Percentiles rank a stretch among this genome's conserved stretches.
Conservation (phyloP, 1,284 basidiomycete species). For the Moesziomyces parantarcticus region DNA sequence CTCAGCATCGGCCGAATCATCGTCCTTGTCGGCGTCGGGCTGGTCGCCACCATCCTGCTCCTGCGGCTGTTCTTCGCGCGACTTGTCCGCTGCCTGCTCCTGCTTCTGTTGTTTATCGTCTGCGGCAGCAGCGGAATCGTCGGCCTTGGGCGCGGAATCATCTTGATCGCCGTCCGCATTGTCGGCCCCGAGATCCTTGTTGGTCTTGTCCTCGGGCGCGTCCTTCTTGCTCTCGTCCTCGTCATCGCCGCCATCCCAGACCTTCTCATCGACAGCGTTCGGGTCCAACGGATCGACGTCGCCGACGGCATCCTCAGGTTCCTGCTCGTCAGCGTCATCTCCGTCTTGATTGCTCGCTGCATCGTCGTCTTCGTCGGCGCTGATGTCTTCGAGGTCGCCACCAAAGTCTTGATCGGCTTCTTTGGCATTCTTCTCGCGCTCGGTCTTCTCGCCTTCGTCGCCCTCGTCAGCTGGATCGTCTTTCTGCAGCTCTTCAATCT, state of each 20-base stretch:
- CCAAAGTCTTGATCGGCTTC: constrained; percentile 75
- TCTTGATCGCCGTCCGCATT: constrained; percentile 62
- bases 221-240: constrained; percentile 70
- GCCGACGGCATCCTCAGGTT: constrained; percentile 83
- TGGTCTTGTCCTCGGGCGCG: constrained; percentile 66
- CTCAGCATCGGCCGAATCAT: constrained; percentile 35
- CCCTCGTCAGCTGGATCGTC: constrained; percentile 75
- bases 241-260: constrained; percentile 91
- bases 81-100: constrained; percentile 19
- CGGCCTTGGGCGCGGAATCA: constrained; percentile 46
- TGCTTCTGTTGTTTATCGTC: constrained; percentile 70
- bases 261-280: constrained; percentile 89
- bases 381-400: constrained; percentile 77
- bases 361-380: constrained; percentile 72
- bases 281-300: constrained; percentile 89
- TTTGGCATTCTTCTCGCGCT: constrained; percentile 73
- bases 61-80: constrained; percentile 3
- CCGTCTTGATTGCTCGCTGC: constrained; percentile 71
- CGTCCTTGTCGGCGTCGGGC: constrained; percentile 31
- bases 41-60: constrained; percentile 23
- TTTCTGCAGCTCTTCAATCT: constrained; percentile 87
- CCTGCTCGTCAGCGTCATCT: constrained; percentile 71
- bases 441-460: constrained; percentile 68
- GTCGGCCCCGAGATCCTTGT: constrained; percentile 67
- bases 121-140: constrained; percentile 16